A percentile compares a stretch with the other conserved stretches of the same genome.
These are phyloP conservation scores for Trichophyton rubrum DNA, from an alignment of 2,329 filamentous ascomycete species.

Conservation along the genomic window DNA sequence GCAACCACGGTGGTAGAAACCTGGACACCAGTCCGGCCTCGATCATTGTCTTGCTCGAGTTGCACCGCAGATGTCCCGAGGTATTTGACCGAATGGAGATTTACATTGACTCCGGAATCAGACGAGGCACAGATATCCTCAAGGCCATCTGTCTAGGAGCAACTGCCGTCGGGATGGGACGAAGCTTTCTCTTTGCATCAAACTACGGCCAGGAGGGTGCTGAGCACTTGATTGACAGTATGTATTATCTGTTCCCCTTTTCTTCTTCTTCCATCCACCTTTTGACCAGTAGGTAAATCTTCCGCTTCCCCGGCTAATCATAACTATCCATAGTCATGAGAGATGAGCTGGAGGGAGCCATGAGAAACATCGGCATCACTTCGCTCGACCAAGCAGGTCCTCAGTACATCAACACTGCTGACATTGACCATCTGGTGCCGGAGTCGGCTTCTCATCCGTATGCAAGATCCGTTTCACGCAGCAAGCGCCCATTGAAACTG, in stretches of 20 bases:
- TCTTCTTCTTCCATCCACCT: not conserved
- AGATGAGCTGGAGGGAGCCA: constrained; percentile 38
- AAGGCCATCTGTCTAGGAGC: constrained; percentile 44
- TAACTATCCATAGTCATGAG: constrained; percentile 25
- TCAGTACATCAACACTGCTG: constrained; percentile 35
- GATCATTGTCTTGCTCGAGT: constrained; percentile 41
- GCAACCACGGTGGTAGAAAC: constrained; percentile 47
- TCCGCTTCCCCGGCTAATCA: not conserved
- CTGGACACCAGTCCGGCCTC: constrained; percentile 41
- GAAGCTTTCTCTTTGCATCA: constrained; percentile 42
- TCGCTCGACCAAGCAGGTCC: constrained; percentile 33
- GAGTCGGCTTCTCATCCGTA: constrained; percentile 31
- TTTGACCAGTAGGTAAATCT: not conserved
- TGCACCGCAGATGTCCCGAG: constrained; percentile 40
- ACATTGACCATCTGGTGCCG: constrained; percentile 41
- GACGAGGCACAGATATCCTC: constrained; percentile 43
- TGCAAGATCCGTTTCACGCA: constrained; percentile 26
- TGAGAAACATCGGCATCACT: constrained; percentile 38
- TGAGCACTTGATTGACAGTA: constrained; percentile 44
- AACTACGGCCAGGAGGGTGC: constrained; percentile 45
- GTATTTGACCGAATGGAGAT: constrained; percentile 40
- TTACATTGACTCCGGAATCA: constrained; percentile 43
- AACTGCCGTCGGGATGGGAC: constrained; percentile 42
- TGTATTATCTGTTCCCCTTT: constrained; percentile 19
- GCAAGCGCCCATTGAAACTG: constrained; percentile 19